Conservation (phyloP, 1,284 basidiomycete species). For the Cryptococcus hybrid region DNA sequence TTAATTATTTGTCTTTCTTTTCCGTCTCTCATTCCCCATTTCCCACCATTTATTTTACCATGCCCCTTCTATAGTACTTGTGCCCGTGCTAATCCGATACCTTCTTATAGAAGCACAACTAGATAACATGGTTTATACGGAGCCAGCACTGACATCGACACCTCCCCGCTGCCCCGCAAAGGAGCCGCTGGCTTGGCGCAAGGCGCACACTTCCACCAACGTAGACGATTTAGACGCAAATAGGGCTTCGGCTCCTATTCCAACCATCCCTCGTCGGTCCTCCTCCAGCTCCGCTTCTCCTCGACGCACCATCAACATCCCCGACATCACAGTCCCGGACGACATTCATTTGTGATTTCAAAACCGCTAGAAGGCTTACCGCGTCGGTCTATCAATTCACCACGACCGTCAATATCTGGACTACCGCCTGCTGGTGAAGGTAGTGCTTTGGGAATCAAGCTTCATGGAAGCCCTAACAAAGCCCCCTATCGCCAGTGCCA, state of each 20-base stretch:
- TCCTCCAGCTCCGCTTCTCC: slow-evolving; percentile 26
- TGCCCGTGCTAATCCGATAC: neutral
- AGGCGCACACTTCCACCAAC: slow-evolving; percentile 23
- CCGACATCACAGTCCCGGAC: slow-evolving; percentile 10
- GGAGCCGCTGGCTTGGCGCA: slow-evolving; percentile 14
- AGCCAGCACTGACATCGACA: slow-evolving; percentile 38
- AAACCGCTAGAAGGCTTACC: slow-evolving; percentile 36
- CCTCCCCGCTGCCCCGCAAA: slow-evolving; percentile 14
- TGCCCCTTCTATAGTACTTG: too few species aligned
- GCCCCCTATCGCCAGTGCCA: slow-evolving; percentile 11
- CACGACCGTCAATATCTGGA: slow-evolving; percentile 15
- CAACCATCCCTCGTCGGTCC: slow-evolving; percentile 41
- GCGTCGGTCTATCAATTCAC: slow-evolving; percentile 12
- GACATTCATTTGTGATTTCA: slow-evolving; percentile 19
- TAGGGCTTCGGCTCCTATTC: slow-evolving; percentile 26
- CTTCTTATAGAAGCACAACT: neutral
- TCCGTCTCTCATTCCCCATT: slow-evolving; percentile 1
- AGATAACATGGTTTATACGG: slow-evolving; percentile 45
- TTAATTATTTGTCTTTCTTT: slow-evolving; percentile 3
- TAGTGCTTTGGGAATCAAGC: slow-evolving; percentile 26
- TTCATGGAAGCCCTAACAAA: slow-evolving; percentile 31
- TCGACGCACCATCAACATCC: slow-evolving; percentile 24
- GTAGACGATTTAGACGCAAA: slow-evolving; percentile 25
- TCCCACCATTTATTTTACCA: neutral
- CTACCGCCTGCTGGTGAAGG: slow-evolving; percentile 22